These are phyloP conservation scores for Jamesozyma piceae DNA, from an alignment of 805 yeast genomes.

Conservation along the genomic window DNA sequence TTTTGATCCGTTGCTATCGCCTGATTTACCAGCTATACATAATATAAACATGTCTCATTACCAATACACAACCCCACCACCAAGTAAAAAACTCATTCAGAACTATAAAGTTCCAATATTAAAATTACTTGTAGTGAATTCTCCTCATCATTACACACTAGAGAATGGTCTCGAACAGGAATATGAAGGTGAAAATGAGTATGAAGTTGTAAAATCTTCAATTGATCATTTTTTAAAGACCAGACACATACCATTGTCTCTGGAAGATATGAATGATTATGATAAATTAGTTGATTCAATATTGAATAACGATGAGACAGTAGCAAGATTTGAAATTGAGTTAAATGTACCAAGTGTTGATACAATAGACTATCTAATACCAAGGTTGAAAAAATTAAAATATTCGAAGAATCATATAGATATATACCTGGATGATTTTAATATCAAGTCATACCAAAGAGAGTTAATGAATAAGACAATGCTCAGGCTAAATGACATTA, in stretches of 20 bases:
- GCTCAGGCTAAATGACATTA: constrained; percentile 26
- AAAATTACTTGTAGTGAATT: constrained; percentile 37
- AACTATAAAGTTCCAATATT: constrained; percentile 33
- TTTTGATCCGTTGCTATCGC: constrained; percentile 38
- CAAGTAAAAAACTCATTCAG: constrained; percentile 8
- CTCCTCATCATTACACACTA: constrained; percentile 36
- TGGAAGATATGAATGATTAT: constrained; percentile 1
- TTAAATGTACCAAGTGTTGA: background rate
- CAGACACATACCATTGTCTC: constrained; percentile 2
- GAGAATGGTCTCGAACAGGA: constrained; percentile 9
- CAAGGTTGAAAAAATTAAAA: constrained; percentile 7
- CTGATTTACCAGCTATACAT: constrained; percentile 25
- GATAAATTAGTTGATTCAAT: background rate
- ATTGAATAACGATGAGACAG: background rate
- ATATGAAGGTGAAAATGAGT: constrained; percentile 9
- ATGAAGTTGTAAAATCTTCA: constrained; percentile 23
- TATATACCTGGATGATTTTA: constrained; percentile 1
- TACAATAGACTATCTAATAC: constrained; percentile 1
- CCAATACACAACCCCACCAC: background rate
- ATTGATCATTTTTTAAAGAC: constrained; percentile 17
- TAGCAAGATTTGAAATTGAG: background rate
- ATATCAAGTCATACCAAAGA: constrained; percentile 30
- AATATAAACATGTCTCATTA: constrained; percentile 13
- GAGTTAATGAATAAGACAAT: constrained; percentile 32
- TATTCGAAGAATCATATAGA: constrained; percentile 7